A percentile compares a stretch with the other conserved stretches of the same genome.
Conservation (phyloP, 108 stramenopile species). For the Pseudonitzschia pungens region DNA sequence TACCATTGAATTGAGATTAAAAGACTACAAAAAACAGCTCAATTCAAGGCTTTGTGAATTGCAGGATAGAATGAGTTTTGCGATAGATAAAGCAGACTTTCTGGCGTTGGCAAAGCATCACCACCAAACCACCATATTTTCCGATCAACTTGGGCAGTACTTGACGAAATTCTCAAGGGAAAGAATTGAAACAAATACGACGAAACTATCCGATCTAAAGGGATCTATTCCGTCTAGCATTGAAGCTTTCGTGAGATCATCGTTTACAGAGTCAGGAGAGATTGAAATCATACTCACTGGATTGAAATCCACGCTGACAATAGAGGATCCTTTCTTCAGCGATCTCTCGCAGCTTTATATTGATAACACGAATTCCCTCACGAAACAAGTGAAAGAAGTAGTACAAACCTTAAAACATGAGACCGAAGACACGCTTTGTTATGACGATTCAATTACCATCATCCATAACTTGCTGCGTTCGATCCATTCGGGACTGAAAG, state of each 20-base stretch:
- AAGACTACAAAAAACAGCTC: background rate
- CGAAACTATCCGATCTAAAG: background rate
- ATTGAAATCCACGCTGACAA: conserved; percentile 34
- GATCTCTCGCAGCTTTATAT: conserved; percentile 36
- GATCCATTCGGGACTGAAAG: conserved; percentile 16
- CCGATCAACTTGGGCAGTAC: background rate
- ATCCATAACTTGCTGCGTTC: conserved; percentile 6
- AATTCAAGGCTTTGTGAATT: background rate
- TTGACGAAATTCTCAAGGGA: background rate
- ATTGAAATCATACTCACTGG: conserved; percentile 33
- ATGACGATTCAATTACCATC: conserved; percentile 37
- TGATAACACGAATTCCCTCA: conserved; percentile 21
- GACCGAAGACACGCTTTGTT: conserved; percentile 28
- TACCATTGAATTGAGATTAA: background rate
- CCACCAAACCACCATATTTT: background rate
- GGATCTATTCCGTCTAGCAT: background rate
- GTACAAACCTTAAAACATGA: background rate
- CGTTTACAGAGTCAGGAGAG: conserved; percentile 25
- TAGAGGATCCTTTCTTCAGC: conserved; percentile 9
- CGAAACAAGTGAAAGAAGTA: conserved; percentile 15
- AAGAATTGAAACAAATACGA: background rate
- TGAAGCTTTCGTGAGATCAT: conserved; percentile 15
- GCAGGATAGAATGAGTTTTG: background rate
- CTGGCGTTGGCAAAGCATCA: background rate
- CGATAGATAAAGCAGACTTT: background rate